Conservation (phyloP, 140 eudicot species). For the Cichorium intybus region DNA sequence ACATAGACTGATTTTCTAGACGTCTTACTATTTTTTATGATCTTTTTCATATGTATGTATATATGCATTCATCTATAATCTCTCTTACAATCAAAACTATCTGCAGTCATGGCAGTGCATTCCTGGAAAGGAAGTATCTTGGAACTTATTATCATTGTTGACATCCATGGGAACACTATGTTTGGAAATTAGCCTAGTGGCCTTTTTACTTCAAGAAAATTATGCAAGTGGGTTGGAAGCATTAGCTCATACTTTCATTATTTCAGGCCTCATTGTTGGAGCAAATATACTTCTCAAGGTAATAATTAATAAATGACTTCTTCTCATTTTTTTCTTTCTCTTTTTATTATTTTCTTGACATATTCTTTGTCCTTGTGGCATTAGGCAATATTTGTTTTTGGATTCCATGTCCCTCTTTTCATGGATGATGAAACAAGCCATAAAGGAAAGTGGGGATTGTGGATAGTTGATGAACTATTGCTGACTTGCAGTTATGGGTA, state of each 20-base stretch:
- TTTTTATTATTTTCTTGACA: background rate
- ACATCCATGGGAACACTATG: slow-evolving; percentile 63
- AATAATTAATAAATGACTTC: too few relatives aligned
- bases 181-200: slow-evolving; percentile 76
- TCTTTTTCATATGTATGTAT: background rate
- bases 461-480: slow-evolving; percentile 64
- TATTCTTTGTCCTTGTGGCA: background rate
- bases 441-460: slow-evolving; percentile 59
- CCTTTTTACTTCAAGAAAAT: slow-evolving; percentile 74
- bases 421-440: slow-evolving; percentile 44
- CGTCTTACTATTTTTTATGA: background rate
- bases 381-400: slow-evolving; percentile 62
- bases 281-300: slow-evolving; percentile 69
- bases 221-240: slow-evolving; percentile 69
- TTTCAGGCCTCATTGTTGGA: slow-evolving; percentile 67
- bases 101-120: slow-evolving; percentile 65
- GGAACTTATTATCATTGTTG: slow-evolving; percentile 61
- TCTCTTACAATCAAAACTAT: too few relatives aligned
- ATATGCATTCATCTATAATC: slow-evolving; percentile 41
- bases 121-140: slow-evolving; percentile 49
- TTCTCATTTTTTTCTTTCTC: background rate
- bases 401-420: slow-evolving; percentile 54
- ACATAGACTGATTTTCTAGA: background rate
- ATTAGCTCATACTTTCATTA: slow-evolving; percentile 55
- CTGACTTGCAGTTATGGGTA: slow-evolving; percentile 57